Conservation (phyloP, 2,329 filamentous ascomycete genomes). For the Phialocephala subalpina region DNA sequence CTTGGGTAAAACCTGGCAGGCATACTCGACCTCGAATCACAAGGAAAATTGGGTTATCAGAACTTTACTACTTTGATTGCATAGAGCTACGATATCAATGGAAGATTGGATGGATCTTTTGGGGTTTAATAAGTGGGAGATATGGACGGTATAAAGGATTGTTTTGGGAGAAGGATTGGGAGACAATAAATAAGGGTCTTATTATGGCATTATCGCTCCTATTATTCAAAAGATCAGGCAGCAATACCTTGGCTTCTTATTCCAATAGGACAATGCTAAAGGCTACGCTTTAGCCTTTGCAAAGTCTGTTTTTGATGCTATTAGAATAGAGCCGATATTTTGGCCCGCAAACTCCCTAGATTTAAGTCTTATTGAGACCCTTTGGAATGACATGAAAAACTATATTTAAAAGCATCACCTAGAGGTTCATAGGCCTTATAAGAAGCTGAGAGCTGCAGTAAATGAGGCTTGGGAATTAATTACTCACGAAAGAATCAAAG, state of each 20-base stretch:
- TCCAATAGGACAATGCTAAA: slow-evolving; percentile 29
- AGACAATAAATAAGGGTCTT: slow-evolving; percentile 26
- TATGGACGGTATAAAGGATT: slow-evolving; percentile 21
- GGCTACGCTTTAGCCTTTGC: slow-evolving; percentile 20
- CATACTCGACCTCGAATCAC: background rate
- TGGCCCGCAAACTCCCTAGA: slow-evolving; percentile 31
- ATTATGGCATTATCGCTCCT: slow-evolving; percentile 25
- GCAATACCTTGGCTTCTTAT: slow-evolving; percentile 20
- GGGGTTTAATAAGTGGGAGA: slow-evolving; percentile 21
- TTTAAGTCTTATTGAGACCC: slow-evolving; percentile 31
- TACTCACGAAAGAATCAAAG: slow-evolving; percentile 14
- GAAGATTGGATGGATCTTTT: slow-evolving; percentile 30
- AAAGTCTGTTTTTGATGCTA: slow-evolving; percentile 20
- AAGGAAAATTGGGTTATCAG: background rate
- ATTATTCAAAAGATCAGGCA: slow-evolving; percentile 24
- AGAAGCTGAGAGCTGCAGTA: slow-evolving; percentile 22
- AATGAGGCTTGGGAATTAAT: slow-evolving; percentile 32
- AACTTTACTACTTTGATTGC: background rate
- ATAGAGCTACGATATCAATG: no score
- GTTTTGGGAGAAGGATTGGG: slow-evolving; percentile 30
- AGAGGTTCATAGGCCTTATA: slow-evolving; percentile 26
- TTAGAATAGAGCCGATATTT: slow-evolving; percentile 21
- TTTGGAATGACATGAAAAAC: slow-evolving; percentile 34
- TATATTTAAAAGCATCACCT: slow-evolving; percentile 31
- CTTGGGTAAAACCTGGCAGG: background rate